Evolutionary conservation across 768 basidiomycete species (phyloP).

Genomic region (Russula vinacea): DNA sequence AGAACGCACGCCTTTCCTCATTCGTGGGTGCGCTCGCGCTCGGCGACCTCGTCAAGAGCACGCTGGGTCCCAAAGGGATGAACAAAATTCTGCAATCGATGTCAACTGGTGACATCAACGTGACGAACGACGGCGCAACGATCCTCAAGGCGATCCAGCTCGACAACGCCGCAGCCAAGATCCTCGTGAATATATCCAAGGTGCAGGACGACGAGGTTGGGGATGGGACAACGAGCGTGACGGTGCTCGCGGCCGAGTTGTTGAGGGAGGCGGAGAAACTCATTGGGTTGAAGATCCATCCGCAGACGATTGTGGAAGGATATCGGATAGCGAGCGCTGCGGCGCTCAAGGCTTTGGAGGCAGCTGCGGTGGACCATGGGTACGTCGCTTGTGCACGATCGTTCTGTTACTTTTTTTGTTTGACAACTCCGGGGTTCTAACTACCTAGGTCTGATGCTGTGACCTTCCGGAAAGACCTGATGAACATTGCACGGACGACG

Average conservation of each 20-base stretch:
- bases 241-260: conserved; percentile 88
- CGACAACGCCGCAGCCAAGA: conserved; percentile 98
- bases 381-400: conserved; percentile 41
- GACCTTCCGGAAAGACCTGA: conserved; percentile 82
- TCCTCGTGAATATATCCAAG: conserved; percentile 98
- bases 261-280: conserved; percentile 94
- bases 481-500: conserved; percentile 96
- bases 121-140: conserved; percentile 98
- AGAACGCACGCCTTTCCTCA: conserved; percentile 96
- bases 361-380: conserved; percentile 80
- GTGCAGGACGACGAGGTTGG: conserved; percentile 99
- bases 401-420: background rate
- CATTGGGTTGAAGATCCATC: conserved; percentile 89
- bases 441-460: conserved; percentile 57
- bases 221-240: conserved; percentile 90
- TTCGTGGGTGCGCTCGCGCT: conserved; percentile 97
- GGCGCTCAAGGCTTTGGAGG: conserved; percentile 81
- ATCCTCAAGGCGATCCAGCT: conserved; percentile 96
- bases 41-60: conserved; percentile 98
- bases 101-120: conserved; percentile 87
- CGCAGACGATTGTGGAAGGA: conserved; percentile 96
- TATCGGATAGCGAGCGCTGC: conserved; percentile 88
- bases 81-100: conserved; percentile 97
- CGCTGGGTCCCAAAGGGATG: conserved; percentile 98
- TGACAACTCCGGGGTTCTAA: background rate